A percentile compares a stretch with the other conserved stretches of the same genome.
phyloP scores from a whole-genome alignment of 2,329 filamentous ascomycete genomes.

The Calonectria pseudoturangicola region DNA sequence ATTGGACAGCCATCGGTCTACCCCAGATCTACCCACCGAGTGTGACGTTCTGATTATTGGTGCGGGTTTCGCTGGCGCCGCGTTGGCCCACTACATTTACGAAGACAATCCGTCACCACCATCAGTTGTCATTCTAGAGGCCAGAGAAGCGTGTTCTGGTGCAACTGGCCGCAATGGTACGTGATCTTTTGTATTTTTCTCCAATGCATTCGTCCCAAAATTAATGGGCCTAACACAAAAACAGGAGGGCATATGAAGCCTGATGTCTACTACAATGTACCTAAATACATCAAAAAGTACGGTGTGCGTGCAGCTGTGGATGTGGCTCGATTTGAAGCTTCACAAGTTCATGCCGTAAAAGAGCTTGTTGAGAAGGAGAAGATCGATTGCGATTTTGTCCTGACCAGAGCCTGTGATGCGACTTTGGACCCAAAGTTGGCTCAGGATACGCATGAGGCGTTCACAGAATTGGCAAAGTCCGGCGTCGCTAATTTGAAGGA shows the following conservation, averaged over 20 bases:
- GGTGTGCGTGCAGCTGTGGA: constrained; percentile 46
- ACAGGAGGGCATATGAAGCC: constrained; percentile 48
- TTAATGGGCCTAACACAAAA: background rate
- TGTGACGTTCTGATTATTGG: constrained; percentile 66
- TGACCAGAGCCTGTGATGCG: constrained; percentile 61
- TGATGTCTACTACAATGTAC: constrained; percentile 45
- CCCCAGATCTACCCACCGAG: constrained; percentile 57
- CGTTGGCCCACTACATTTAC: constrained; percentile 64
- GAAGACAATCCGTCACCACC: constrained; percentile 44
- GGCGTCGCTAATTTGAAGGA: constrained; percentile 2
- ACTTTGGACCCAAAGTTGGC: constrained; percentile 54
- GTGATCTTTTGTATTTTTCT: background rate
- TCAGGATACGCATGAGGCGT: constrained; percentile 23
- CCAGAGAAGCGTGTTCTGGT: constrained; percentile 58
- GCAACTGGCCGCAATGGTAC: constrained; percentile 60
- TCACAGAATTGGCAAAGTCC: constrained; percentile 5
- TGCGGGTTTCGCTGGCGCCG: constrained; percentile 56
- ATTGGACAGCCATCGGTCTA: constrained; percentile 29
- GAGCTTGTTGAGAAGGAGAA: constrained; percentile 56
- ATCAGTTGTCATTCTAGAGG: constrained; percentile 58
- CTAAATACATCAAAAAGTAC: constrained; percentile 41
- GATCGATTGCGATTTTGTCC: constrained; percentile 37
- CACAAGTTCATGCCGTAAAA: constrained; percentile 56
- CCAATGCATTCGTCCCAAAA: too few relatives aligned
- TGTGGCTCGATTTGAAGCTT: constrained; percentile 47